Evolutionary conservation across 805 yeast genomes (phyloP).

Genomic region (Lachancea meyersii): DNA sequence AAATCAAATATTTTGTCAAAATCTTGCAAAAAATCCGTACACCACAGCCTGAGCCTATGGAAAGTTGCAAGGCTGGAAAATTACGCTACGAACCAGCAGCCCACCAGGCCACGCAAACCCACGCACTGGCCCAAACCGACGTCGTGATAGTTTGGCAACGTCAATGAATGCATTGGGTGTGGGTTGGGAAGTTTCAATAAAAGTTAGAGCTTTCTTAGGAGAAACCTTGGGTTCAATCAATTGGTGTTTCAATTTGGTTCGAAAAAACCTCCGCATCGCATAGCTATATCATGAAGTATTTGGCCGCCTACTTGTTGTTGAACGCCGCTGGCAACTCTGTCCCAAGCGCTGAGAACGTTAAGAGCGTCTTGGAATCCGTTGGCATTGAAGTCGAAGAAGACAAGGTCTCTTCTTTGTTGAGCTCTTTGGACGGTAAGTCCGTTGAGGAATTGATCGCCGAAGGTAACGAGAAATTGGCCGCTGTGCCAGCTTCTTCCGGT

Average conservation of each 20-base stretch:
- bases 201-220: not conserved
- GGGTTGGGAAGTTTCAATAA: not conserved
- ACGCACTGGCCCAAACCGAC: not conserved
- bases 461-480: constrained; percentile 94
- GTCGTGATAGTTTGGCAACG: not conserved
- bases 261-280: constrained; percentile 3
- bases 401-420: constrained; percentile 71
- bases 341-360: constrained; percentile 90
- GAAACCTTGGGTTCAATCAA: too few species aligned
- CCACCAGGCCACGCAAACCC: too few species aligned
- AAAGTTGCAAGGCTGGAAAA: not conserved
- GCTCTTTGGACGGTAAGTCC: constrained; percentile 90
- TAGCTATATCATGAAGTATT: constrained; percentile 68
- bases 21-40: constrained; percentile 1
- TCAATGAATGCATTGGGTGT: not conserved
- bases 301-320: constrained; percentile 98
- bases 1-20: not conserved
- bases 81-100: not conserved
- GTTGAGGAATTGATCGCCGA: constrained; percentile 84
- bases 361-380: constrained; percentile 83
- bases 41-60: not conserved
- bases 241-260: too few species aligned
- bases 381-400: constrained; percentile 93
- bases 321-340: constrained; percentile 94
- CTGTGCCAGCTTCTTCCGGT: constrained; percentile 98